Conservation (phyloP, 2,329 filamentous ascomycete genomes). For the Bimuria novae-zelandiae region DNA sequence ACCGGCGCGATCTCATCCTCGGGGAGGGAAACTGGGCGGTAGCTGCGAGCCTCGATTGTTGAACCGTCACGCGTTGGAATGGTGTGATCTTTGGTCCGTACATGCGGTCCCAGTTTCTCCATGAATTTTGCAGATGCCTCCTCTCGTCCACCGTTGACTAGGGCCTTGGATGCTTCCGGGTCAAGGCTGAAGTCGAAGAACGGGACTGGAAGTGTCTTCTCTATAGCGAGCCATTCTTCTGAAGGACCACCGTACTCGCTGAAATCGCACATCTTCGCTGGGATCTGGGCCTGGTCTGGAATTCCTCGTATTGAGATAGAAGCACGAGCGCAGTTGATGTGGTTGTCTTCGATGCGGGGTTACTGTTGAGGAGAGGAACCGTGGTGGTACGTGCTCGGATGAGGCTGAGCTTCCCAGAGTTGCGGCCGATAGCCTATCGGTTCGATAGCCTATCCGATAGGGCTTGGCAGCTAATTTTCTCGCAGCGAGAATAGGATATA, state of each 20-base stretch:
- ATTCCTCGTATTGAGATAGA: too few species aligned
- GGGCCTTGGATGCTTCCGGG: constrained; percentile 17
- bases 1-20: constrained; percentile 51
- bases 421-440: too few species aligned
- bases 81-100: constrained; percentile 24
- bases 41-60: constrained; percentile 53
- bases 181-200: constrained; percentile 28
- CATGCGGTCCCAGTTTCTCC: constrained; percentile 26
- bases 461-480: too few species aligned
- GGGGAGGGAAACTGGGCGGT: constrained; percentile 47
- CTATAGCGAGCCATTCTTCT: constrained; percentile 39
- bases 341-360: too few species aligned
- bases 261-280: constrained; percentile 25
- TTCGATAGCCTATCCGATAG: too few species aligned
- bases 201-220: constrained; percentile 31
- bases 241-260: constrained; percentile 37
- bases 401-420: too few species aligned
- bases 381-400: too few species aligned
- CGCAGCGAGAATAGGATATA: too few species aligned
- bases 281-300: too few species aligned
- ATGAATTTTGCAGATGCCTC: constrained; percentile 23
- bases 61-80: constrained; percentile 54
- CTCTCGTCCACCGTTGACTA: constrained; percentile 31
- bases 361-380: too few species aligned
- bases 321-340: too few species aligned